Base-by-base conservation (phyloP, 805 yeast species). In the Wickerhamiella slavikovae region DNA sequence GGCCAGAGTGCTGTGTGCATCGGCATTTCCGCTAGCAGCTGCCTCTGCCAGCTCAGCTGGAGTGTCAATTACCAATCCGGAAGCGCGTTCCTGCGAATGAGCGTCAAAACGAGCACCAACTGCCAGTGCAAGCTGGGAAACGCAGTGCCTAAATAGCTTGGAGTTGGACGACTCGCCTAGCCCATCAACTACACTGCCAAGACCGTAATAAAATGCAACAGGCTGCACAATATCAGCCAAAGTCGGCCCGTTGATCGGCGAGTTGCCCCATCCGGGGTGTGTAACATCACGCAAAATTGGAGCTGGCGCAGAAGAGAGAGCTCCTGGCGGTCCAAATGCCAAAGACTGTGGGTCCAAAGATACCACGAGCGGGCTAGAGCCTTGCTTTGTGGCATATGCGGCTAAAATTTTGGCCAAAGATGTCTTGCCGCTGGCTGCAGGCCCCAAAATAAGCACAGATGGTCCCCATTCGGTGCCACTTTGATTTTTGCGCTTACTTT, bases 271-370 rank as follows among this genome's bases (percentile, higher is more conserved):
- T 2, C 65, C 64, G 14, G n/a, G n/a, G 66, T 63, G 25, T 42
- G 78, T 85, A 13, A 77, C 66, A 42, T 89, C 93, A 21, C 83
- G 57, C 23, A 70, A 55, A 43, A 79, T 93, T 25, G 82, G 70
- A 10, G 83, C 61, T 0, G 92, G 77, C 0, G 91, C 72, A 0
- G 93, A 93, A 0, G 82, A 62, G 4, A 89, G 36, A 3, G 80
- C 66, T 1, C 98, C 95, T 0, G 95, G 95, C 7, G 76, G 58
- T 1, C 77, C 54, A 39, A 71, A 71, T 1, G 70, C 71, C 3
- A 82, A 78, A 17, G 64, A 68, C 16, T 51, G 47, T 2, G 96
- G 92, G 45, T 83, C 77, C 32, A 83, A 49, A 43, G 82, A 83
- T 11, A 85, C 78, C 22, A 72, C 54, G 33, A 82, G 42, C 1